Evolutionary conservation across 1,284 basidiomycete genomes (phyloP), one percentile per base, ranked within the genome.

Genomic region (Melanopsichium pennsylvanicum): DNA sequence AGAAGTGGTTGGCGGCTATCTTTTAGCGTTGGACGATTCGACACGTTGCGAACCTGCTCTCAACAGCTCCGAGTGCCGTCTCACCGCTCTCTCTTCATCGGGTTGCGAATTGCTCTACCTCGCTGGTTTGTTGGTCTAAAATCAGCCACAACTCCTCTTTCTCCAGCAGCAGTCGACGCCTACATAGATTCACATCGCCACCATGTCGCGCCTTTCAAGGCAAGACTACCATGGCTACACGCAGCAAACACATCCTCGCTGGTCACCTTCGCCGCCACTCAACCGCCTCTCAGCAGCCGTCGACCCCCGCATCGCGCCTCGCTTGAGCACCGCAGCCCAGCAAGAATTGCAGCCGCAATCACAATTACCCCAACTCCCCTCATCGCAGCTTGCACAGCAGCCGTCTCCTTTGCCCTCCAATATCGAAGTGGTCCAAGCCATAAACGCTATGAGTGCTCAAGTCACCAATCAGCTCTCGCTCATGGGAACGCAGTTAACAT

Each of bases 231-330:
- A 69, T 42, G 41, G 42, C 50, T 69, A 69, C 32, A 34, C 49
- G 7, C 58, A 52, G 35, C 55, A 46, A 43, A 42, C 55, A 12
- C 56, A 68, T 35, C 47, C 52, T 19, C 54, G 66, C 23, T 62
- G 66, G 58, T 69, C 66, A 19, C 66, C 66, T 7, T 69, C 66
- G 13, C 66, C 66, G 6, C 66, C 66, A 33, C 48, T 62, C 59
- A 69, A 62, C 16, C 59, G 66, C 19, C 54, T 62, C 18, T 62
- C 59, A 2, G 41, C 50, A 12, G 38, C 29, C 4, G 40, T 69
- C 12, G 66, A 69, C 21, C 59, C 55, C 13, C 55, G 66, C 11
- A 18, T 69, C 8, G 59, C 66, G 15, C 55, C 59, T 13, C 49
- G 66, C 13, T 22, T 68, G 36, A 48, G 34, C 38, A 59, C 55